Percentiles rank a stretch among this genome's conserved stretches.
phyloP scores from a whole-genome alignment of 2,329 filamentous ascomycete species.

The Trichoderma cornu-damae region DNA sequence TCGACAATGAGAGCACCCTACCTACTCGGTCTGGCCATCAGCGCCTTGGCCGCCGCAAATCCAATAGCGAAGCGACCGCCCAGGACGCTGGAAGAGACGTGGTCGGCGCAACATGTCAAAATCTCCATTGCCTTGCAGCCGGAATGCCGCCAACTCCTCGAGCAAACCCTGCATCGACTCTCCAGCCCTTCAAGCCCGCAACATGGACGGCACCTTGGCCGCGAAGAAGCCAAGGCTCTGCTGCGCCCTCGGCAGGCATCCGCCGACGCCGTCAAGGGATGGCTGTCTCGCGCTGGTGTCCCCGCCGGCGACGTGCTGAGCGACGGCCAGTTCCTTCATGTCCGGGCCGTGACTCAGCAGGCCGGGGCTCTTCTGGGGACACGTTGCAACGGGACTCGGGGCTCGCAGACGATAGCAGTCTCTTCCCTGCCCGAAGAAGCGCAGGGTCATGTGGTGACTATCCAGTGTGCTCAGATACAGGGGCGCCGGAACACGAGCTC shows the following conservation, averaged over 20 bases:
- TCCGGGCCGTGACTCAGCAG: constrained; percentile 36
- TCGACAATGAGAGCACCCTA: neutral
- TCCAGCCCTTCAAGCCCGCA: constrained; percentile 43
- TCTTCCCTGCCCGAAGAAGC: neutral
- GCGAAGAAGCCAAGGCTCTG: constrained; percentile 45
- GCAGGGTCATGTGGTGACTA: neutral
- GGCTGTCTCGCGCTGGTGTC: constrained; percentile 41
- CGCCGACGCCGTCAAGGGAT: constrained; percentile 38
- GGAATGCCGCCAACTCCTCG: constrained; percentile 30
- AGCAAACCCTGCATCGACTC: constrained; percentile 43
- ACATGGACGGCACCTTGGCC: constrained; percentile 47
- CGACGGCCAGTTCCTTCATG: constrained; percentile 39
- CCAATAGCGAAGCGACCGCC: constrained; percentile 23
- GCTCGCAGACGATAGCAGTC: neutral
- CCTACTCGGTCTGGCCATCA: neutral
- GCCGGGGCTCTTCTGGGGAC: constrained; percentile 41
- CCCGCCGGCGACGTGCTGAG: constrained; percentile 33
- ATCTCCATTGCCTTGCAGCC: constrained; percentile 31
- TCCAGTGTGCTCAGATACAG: neutral
- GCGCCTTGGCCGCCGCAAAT: neutral
- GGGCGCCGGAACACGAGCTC: neutral
- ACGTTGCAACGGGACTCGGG: neutral
- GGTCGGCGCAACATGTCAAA: constrained; percentile 23
- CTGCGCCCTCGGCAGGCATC: constrained; percentile 41
- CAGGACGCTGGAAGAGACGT: neutral